phyloP scores from a whole-genome alignment of 495 filamentous ascomycete species.

The Recurvomyces mirabilis region DNA sequence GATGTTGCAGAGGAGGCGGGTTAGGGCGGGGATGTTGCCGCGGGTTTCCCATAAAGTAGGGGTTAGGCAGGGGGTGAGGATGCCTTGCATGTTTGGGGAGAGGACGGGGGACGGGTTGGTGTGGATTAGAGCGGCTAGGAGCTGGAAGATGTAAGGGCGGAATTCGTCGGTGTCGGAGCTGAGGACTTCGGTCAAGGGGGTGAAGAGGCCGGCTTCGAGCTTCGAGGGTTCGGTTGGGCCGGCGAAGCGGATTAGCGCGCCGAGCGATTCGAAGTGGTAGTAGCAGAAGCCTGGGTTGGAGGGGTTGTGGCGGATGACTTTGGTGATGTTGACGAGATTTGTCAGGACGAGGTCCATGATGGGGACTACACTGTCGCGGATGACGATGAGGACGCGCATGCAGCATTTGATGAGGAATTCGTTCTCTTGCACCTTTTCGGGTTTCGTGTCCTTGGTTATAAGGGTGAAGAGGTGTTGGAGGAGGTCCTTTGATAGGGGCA shows the following conservation, averaged over 20 bases:
- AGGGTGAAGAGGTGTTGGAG: conserved; percentile 85
- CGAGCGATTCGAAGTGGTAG: conserved; percentile 90
- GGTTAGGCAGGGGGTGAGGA: conserved; percentile 63
- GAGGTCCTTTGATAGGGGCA: conserved; percentile 70
- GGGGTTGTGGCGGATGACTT: conserved; percentile 80
- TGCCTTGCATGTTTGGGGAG: conserved; percentile 60
- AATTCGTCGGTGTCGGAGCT: conserved; percentile 82
- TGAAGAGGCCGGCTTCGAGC: conserved; percentile 65
- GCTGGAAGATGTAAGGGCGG: conserved; percentile 90
- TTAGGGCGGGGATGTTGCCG: conserved; percentile 85
- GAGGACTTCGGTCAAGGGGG: conserved; percentile 64
- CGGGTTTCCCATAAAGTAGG: conserved; percentile 75
- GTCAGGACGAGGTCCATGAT: conserved; percentile 60
- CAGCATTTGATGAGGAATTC: conserved; percentile 97
- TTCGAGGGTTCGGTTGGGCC: conserved; percentile 56
- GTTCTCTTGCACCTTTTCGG: conserved; percentile 95
- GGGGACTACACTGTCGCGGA: conserved; percentile 64
- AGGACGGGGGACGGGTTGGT: conserved; percentile 61
- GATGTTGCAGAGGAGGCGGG: conserved; percentile 71
- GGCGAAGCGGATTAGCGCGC: conserved; percentile 81
- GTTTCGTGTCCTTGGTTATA: conserved; percentile 65
- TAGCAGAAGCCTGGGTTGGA: conserved; percentile 98
- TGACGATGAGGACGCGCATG: conserved; percentile 90
- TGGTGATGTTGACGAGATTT: conserved; percentile 75
- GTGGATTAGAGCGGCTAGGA: conserved; percentile 81